phyloP scores from a whole-genome alignment of 2,329 filamentous ascomycete genomes.

The Apiospora phragmitis region DNA sequence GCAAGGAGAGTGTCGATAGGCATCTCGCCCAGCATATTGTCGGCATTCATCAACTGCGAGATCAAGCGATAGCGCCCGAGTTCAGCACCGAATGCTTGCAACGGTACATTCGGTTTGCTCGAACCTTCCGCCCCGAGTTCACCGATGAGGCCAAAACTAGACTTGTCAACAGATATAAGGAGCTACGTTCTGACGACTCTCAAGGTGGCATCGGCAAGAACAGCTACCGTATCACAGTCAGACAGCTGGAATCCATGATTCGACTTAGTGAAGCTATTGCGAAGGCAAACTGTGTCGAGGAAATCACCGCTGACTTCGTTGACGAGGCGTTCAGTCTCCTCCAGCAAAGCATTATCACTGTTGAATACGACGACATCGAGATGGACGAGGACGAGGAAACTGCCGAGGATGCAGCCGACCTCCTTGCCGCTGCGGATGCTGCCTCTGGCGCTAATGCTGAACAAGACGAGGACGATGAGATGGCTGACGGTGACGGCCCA shows the following conservation, averaged over 20 bases:
- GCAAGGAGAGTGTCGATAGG: conserved; percentile 87
- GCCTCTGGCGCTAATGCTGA: conserved; percentile 52
- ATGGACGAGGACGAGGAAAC: conserved; percentile 79
- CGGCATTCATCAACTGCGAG: conserved; percentile 86
- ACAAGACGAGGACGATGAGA: conserved; percentile 44
- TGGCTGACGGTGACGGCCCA: conserved; percentile 39
- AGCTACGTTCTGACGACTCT: conserved; percentile 87
- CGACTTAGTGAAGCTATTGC: conserved; percentile 96
- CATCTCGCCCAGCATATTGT: conserved; percentile 95
- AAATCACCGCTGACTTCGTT: conserved; percentile 83
- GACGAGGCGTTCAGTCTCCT: conserved; percentile 90
- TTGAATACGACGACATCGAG: conserved; percentile 96
- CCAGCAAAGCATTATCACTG: conserved; percentile 92
- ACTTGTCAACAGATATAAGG: conserved; percentile 92
- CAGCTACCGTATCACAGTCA: conserved; percentile 95
- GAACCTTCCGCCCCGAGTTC: conserved; percentile 92
- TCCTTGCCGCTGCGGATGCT: conserved; percentile 49
- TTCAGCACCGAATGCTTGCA: conserved; percentile 96
- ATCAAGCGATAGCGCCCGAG: conserved; percentile 87
- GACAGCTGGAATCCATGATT: conserved; percentile 94
- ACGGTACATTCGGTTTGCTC: conserved; percentile 93
- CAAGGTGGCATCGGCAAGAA: conserved; percentile 93
- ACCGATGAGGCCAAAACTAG: conserved; percentile 81
- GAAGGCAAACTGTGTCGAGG: conserved; percentile 93
- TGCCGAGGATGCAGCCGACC: conserved; percentile 45